Base-by-base conservation (phyloP, 768 basidiomycete genomes). In the Macrolepiota albuminosa region DNA sequence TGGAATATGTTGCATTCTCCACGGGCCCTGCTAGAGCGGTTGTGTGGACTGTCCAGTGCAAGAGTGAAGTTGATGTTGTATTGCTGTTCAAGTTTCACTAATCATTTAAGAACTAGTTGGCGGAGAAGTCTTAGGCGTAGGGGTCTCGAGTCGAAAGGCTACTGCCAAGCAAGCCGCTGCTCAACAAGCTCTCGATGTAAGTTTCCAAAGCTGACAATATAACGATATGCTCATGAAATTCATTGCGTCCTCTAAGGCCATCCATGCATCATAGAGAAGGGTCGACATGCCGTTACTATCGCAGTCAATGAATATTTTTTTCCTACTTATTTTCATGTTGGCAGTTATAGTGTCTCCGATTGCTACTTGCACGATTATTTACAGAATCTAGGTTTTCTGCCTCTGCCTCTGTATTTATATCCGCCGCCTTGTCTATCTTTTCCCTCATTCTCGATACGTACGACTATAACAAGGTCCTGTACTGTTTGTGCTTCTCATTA, bases 31-130 rank as follows among this genome's bases (percentile, higher is more conserved):
- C 76, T 9, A 68, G 81, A 63, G 70, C 73, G 10, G 62, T 72
- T 36, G 56, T 66, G 26, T 88, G 86, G 86, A 82, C 75, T 11
- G 69, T 76, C 21, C 68, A 76, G 29, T 87, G 84, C 70, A 86
- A 82, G 72, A 74, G 87, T 86, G 62, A 64, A 82, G 6, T 5
- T 36, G 6, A 18, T 13, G 34, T 29, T 24, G 24, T 55, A 54
- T 51, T 24, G 14, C 11, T 31, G 52, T 52, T 7, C 21, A 13
- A 24, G 10, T 36, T 37, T 18, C 18, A 42, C 58, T 57, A 61
- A 54, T 54, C 64, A 49, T 36, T 7, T 14, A 8, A 43, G 54
- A 54, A 9, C 60, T n/a, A 87, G 86, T 86, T 46, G 64, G 70
- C 34, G 82, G 79, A 4, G 70, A 76, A 58, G 71, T 75, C 9